phyloP scores from a whole-genome alignment of 2,329 filamentous ascomycete genomes.

The Chaetomiaceae sp. region DNA sequence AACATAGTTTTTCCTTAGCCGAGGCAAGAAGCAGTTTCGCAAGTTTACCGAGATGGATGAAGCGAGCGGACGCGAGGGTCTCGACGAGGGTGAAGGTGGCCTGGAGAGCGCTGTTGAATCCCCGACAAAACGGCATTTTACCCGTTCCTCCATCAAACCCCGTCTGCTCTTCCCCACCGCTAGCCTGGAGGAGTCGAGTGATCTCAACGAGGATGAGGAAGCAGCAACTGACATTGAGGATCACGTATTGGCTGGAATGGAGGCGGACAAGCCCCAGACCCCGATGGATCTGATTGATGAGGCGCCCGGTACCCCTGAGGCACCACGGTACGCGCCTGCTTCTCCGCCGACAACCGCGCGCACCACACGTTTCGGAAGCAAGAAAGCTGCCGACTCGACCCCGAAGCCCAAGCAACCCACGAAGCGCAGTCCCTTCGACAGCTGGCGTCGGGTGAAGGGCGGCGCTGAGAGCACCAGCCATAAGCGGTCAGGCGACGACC shows the following conservation, averaged over 20 bases:
- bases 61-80: conserved; percentile 33
- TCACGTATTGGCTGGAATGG: conserved; percentile 32
- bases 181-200: conserved; percentile 39
- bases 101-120: conserved; percentile 33
- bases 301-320: conserved; percentile 46
- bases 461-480: conserved; percentile 37
- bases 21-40: conserved; percentile 74
- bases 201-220: conserved; percentile 53
- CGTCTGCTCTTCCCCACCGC: conserved; percentile 63
- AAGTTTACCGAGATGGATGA: conserved; percentile 51
- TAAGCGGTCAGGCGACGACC: conserved; percentile 41
- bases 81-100: conserved; percentile 33
- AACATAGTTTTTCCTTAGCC: conserved; percentile 48
- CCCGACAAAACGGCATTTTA: conserved; percentile 45
- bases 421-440: conserved; percentile 58
- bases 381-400: conserved; percentile 41
- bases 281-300: conserved; percentile 37
- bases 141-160: conserved; percentile 66
- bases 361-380: conserved; percentile 53
- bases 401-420: conserved; percentile 38
- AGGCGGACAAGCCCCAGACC: conserved; percentile 32
- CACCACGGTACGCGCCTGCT: conserved; percentile 51
- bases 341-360: conserved; percentile 61
- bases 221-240: conserved; percentile 57
- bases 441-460: conserved; percentile 64